Evolutionary conservation across 176 grass and related monocot species (phyloP).

Genomic region (Carex littledalei): DNA sequence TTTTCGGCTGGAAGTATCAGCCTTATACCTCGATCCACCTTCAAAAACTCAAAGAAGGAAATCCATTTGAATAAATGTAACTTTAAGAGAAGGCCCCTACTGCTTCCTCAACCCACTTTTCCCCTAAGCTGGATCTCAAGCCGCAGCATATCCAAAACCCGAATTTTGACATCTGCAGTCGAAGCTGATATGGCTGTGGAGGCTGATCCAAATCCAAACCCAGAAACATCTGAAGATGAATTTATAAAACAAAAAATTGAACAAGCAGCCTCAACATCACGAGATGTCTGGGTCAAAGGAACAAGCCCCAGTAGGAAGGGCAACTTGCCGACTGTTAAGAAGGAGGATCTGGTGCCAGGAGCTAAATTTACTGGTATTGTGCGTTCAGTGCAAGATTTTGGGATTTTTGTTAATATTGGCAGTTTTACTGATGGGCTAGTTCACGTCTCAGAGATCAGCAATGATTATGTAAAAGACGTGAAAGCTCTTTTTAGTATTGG

Average conservation of each 20-base stretch:
- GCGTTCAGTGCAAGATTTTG: conserved; percentile 85
- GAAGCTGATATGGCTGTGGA: conserved; percentile 53
- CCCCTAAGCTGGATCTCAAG: conserved; percentile 45
- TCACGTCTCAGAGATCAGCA: conserved; percentile 81
- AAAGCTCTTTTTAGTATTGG: conserved; percentile 65
- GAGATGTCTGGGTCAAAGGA: conserved; percentile 38
- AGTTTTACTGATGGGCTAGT: conserved; percentile 84
- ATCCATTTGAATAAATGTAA: conserved; percentile 45
- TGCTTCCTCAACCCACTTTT: conserved; percentile 48
- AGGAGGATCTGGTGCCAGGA: conserved; percentile 76
- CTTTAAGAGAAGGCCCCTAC: conserved; percentile 34
- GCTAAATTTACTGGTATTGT: conserved; percentile 72
- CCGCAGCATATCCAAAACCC: conserved; percentile 29
- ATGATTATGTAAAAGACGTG: conserved; percentile 79
- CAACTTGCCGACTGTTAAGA: conserved; percentile 59
- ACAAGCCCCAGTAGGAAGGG: conserved; percentile 46
- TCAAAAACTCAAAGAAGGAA: conserved; percentile 36
- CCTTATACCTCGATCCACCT: conserved; percentile 53
- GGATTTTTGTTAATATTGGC: conserved; percentile 83
- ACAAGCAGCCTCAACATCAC: conserved; percentile 5
- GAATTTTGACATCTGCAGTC: conserved; percentile 25
- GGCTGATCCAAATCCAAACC: conserved; percentile 44
- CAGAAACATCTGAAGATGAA: conserved; percentile 45
- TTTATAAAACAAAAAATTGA: conserved; percentile 34
- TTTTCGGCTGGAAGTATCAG: conserved; percentile 67